Percentiles rank a stretch among this genome's conserved stretches.
Conservation (phyloP, 768 basidiomycete species). For the Russula emetica region DNA sequence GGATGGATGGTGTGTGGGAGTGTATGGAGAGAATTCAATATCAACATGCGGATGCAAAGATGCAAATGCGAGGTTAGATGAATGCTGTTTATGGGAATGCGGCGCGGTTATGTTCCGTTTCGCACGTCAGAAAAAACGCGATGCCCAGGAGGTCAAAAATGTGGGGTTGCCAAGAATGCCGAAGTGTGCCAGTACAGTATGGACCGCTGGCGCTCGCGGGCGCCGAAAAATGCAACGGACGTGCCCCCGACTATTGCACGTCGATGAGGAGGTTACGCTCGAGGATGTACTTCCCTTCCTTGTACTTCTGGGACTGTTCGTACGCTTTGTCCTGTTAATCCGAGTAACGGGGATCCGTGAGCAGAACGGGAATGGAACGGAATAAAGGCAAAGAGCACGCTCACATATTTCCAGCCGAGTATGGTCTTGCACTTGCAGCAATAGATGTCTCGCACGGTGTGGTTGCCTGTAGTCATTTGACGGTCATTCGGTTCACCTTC, state of each 20-base stretch:
- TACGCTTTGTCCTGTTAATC: conserved; percentile 77
- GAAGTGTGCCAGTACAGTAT: conserved; percentile 10
- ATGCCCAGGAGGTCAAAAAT: conserved; percentile 15
- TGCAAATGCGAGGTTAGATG: conserved; percentile 22
- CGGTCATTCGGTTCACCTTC: conserved; percentile 89
- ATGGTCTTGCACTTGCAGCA: conserved; percentile 84
- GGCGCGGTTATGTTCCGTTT: conserved; percentile 16
- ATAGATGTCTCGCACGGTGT: conserved; percentile 93
- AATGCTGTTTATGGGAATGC: conserved; percentile 14
- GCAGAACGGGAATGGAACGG: conserved; percentile 3
- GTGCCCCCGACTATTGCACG: conserved; percentile 54
- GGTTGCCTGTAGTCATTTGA: conserved; percentile 94
- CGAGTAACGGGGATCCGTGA: conserved; percentile 13
- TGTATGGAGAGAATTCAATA: conserved; percentile 10
- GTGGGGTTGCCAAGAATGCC: conserved; percentile 19
- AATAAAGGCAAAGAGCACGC: conserved; percentile 32
- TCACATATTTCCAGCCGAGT: conserved; percentile 98
- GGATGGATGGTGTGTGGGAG: not conserved
- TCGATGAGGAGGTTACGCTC: conserved; percentile 88
- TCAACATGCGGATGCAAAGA: conserved; percentile 26
- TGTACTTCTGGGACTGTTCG: conserved; percentile 90
- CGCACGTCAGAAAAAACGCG: conserved; percentile 21
- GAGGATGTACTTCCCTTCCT: conserved; percentile 97
- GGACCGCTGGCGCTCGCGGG: not conserved
- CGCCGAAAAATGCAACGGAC: conserved; percentile 10